Base-by-base conservation (phyloP, 2,329 filamentous ascomycete species). In the Ascochyta koolunga region DNA sequence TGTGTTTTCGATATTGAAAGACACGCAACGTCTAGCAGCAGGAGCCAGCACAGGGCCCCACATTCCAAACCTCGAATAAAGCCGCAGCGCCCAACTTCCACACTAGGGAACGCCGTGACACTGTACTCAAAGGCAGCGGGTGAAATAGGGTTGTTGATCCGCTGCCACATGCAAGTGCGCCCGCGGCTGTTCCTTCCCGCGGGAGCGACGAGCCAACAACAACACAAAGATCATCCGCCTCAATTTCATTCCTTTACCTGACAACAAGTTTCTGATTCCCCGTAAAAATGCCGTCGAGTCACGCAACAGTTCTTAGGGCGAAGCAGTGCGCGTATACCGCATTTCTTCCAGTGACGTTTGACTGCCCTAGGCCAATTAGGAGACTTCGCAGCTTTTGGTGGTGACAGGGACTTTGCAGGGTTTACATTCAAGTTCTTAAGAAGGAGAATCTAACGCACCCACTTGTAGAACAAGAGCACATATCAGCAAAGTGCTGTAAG, bases 61-160 rank as follows among this genome's bases (percentile, higher is more conserved):
- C 40, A 36, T 29, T 18, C 36, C 45, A 37, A 41, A 36, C 45
- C 40, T 35, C 27, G 31, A 33, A 41, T 41, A 54, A 54, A 50
- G 51, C 51, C 46, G 35, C 51, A 38, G 40, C 46, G 51, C 51
- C 45, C 45, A 54, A 50, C 40, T 50, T 41, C 45, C 51, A 37
- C 35, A 41, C 41, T 54, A 36, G 36, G 45, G 4, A 36, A 46
- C 36, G 51, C 45, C 40, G 38, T 33, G 36, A 50, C 45, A 45
- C 24, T 27, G 27, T 18, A 19, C 27, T 36, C 33, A 29, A n/a
- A 45, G 43, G 29, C 40, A 45, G 45, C 51, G 51, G 51, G 51
- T 50, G 40, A 54, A 54, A 45, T 46, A 54, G 51, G 51, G 51
- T 45, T 18, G 40, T 39, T 21, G 33, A 36, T 21, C 25, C 44